Evolutionary conservation across 192 early-diverging fungal genomes (phyloP).

Genomic region (Coemansia asiatica): DNA sequence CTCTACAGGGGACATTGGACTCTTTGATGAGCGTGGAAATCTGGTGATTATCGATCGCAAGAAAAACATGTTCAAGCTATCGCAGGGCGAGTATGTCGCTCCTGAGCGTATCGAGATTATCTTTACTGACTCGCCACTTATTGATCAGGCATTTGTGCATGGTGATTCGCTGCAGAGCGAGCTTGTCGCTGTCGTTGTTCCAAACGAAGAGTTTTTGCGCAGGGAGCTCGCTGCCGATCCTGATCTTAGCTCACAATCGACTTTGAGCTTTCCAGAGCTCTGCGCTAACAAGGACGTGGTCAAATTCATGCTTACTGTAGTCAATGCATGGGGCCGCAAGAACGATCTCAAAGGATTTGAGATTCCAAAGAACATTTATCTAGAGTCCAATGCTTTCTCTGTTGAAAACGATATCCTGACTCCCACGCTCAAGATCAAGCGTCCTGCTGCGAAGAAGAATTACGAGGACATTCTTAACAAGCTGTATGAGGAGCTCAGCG

Average conservation of each 20-base stretch:
- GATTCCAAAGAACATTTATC: constrained; percentile 64
- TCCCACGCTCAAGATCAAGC: constrained; percentile 73
- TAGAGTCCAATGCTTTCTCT: constrained; percentile 69
- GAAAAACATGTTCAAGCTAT: constrained; percentile 84
- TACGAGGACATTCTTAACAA: constrained; percentile 54
- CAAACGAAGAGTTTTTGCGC: constrained; percentile 63
- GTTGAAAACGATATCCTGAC: constrained; percentile 83
- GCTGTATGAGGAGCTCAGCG: constrained; percentile 54
- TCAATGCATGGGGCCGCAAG: constrained; percentile 59
- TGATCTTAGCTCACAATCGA: constrained; percentile 21
- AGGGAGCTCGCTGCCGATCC: constrained; percentile 43
- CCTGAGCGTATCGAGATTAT: constrained; percentile 84
- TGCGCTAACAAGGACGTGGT: constrained; percentile 62
- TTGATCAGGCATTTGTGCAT: constrained; percentile 72
- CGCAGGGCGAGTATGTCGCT: constrained; percentile 75
- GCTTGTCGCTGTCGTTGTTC: constrained; percentile 77
- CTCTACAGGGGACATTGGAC: constrained; percentile 81
- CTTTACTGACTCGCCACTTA: constrained; percentile 56
- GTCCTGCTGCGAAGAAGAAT: constrained; percentile 41
- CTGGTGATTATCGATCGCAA: constrained; percentile 78
- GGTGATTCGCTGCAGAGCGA: constrained; percentile 77
- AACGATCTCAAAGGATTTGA: constrained; percentile 74
- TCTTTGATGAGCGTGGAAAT: constrained; percentile 63
- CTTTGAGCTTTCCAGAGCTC: constrained; percentile 52
- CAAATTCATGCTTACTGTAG: constrained; percentile 43